phyloP scores from a whole-genome alignment of 2,329 filamentous ascomycete species.

The Grosmannia clavigera region DNA sequence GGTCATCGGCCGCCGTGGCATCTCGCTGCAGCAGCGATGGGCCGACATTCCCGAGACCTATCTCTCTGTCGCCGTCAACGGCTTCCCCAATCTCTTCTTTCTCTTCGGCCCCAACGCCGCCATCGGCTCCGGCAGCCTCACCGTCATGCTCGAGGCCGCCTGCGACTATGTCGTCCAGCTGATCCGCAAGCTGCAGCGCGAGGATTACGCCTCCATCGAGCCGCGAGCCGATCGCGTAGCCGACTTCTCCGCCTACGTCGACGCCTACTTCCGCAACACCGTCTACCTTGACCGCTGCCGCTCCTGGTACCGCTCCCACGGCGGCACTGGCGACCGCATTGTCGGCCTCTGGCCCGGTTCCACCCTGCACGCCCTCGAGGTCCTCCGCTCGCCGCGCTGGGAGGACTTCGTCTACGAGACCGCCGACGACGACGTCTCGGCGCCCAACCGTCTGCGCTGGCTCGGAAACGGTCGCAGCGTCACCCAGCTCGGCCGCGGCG shows the following conservation, averaged over 20 bases:
- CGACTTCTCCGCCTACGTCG: slow-evolving; percentile 33
- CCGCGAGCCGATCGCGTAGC: slow-evolving; percentile 30
- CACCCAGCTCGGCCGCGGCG: slow-evolving; percentile 21
- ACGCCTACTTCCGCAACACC: slow-evolving; percentile 27
- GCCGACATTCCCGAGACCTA: slow-evolving; percentile 26
- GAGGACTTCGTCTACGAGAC: slow-evolving; percentile 11
- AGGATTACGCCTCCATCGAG: slow-evolving; percentile 30
- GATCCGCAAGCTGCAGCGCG: slow-evolving; percentile 34
- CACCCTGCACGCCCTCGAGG: slow-evolving; percentile 6
- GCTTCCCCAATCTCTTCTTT: slow-evolving; percentile 11
- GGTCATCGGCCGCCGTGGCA: slow-evolving; percentile 4
- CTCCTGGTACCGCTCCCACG: slow-evolving; percentile 40
- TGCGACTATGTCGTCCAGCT: slow-evolving; percentile 35
- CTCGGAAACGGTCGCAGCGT: slow-evolving; percentile 29
- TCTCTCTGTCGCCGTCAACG: slow-evolving; percentile 19
- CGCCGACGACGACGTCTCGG: slow-evolving; percentile 11
- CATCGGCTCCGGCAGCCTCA: slow-evolving; percentile 33
- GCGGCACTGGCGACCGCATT: slow-evolving; percentile 21
- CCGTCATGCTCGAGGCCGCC: slow-evolving; percentile 33
- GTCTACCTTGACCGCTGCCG: slow-evolving; percentile 36
- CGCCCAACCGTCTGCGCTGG: slow-evolving; percentile 24
- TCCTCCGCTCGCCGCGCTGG: slow-evolving; percentile 9
- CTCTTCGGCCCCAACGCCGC: slow-evolving; percentile 35
- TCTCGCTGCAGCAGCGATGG: slow-evolving; percentile 26
- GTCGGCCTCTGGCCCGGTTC: slow-evolving; percentile 11